Base-by-base conservation (phyloP, 2,329 filamentous ascomycete species). In the Colletotrichum higginsianum region DNA sequence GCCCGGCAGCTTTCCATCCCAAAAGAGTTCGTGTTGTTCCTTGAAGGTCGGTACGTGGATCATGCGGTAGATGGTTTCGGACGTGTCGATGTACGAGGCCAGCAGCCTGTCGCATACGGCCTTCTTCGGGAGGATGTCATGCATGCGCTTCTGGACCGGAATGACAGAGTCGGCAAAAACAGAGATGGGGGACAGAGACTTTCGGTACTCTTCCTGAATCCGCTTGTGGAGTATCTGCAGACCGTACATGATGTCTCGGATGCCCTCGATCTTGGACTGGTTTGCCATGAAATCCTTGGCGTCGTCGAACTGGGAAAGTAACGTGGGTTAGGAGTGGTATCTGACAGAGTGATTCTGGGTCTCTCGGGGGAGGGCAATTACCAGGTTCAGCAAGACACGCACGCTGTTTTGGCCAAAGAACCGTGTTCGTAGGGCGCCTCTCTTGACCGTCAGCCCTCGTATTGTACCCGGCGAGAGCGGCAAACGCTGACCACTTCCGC, bases 81-180 rank as follows among this genome's bases (percentile, higher is more conserved):
- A 86, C 1, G 84, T 84, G 47, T 82, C 82, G 63, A 89, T 80
- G 74, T 89, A 89, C 2, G 84, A 79, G 9, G 83, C 78, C 3
- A 89, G 75, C 4, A 89, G 81, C 16, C 84, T 82, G 74, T 89
- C 87, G 78, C 88, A 90, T 11, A 87, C 83, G 0, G 79, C 69
- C 75, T 84, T 86, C 42, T 83, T 84, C 0, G 88, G 88, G 21
- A 89, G 75, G 16, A 89, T 87, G 68, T 89, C 87, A 40, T 82
- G 84, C 88, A 90, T 90, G 57, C 88, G 86, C 77, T 88, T 88
- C 67, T 85, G 84, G 2, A 89, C 83, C 0, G 88, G 87, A 76
- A 88, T 86, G 81, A 89, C 86, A n/a, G 87, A 89, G 75, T 89
- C 86, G 38, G 89, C 87, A 74, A 86, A 89, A 42, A 89, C 87